Conservation (phyloP, 768 basidiomycete genomes). For the Termitomyces sp. region DNA sequence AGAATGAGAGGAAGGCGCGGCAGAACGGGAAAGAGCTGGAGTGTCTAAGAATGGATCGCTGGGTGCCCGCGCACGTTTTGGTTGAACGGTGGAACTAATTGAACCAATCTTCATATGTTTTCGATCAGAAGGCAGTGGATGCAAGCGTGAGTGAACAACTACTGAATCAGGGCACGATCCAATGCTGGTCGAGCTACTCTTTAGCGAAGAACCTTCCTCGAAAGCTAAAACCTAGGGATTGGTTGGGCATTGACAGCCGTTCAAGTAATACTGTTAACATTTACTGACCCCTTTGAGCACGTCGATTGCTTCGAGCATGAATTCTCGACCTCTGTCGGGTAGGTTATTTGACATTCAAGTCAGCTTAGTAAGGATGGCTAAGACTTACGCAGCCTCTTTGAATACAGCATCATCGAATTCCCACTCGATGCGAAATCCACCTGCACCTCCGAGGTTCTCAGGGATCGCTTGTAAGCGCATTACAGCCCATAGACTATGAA, state of each 20-base stretch:
- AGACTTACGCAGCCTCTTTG: conserved; percentile 86
- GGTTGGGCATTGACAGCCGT: conserved; percentile 9
- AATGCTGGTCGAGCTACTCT: conserved; percentile 28
- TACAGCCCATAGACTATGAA: conserved; percentile 64
- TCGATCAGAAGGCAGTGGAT: conserved; percentile 44
- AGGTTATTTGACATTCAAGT: conserved; percentile 18
- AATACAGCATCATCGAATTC: conserved; percentile 94
- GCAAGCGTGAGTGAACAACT: conserved; percentile 50
- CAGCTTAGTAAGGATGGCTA: conserved; percentile 13
- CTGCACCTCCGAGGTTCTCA: conserved; percentile 78
- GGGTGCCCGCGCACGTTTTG: conserved; percentile 68
- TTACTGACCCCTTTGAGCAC: conserved; percentile 84
- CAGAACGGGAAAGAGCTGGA: conserved; percentile 53
- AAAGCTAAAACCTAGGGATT: conserved; percentile 53
- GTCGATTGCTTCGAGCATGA: conserved; percentile 90
- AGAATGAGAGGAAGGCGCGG: conserved; percentile 50
- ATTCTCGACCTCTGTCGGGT: conserved; percentile 77
- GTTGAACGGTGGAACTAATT: conserved; percentile 41
- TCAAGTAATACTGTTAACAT: conserved; percentile 18
- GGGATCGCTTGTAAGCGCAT: conserved; percentile 82
- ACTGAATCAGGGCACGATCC: conserved; percentile 34
- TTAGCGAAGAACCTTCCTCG: conserved; percentile 56
- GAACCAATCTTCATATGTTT: conserved; percentile 40
- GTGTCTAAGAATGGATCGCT: conserved; percentile 82
- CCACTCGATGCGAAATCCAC: conserved; percentile 73